Base-by-base conservation (phyloP, 1,139 yeast genomes). In the Blastobotrys apis region DNA sequence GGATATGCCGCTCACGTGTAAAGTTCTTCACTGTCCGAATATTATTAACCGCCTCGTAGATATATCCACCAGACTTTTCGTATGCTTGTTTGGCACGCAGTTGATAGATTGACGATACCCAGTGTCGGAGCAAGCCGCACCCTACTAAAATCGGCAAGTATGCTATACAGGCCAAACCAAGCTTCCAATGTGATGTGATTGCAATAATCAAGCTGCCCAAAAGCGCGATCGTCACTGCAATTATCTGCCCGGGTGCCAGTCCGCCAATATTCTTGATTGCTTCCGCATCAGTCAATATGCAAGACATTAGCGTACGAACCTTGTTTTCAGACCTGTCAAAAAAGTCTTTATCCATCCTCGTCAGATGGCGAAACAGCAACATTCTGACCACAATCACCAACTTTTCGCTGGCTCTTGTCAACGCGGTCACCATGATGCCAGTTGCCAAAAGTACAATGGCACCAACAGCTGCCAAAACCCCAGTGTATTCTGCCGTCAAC, bases 301-400 rank as follows among this genome's bases (percentile, higher is more conserved):
- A 25, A 5, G 44, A 34, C 17, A 40, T 25, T 12, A 40, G 16
- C 8, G 27, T 34, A 13, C 9, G 23, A 3, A 26, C 13, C 3
- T 27, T n/a, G 37, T 40, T 31, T 27, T 40, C 44, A 5, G 6
- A 19, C n/a, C 12, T 12, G 31, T 34, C 44, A 29, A 34, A 40
- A 16, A 40, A 40, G 5, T 16, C 15, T 20, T 36, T 36, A 10
- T 40, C 44, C 44, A 40, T 40, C n/a, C 44, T 23, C 19, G 34
- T 17, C n/a, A 33, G 17, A 17, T 40, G 37, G 5, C 35, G 27
- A 27, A 34, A 40, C 9, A 33, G 29, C 6, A 40, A 12, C 2
- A n/a, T 8, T 19, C 39, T n/a, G 13, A 34, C 29, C 10, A 34
- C 31, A 10, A 23, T 6, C 9, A 37, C 37, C 12, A 40, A 17